A percentile compares a stretch with the other conserved stretches of the same genome.
Conservation (phyloP, 2,329 filamentous ascomycete genomes). For the Cercospora berteroae region DNA sequence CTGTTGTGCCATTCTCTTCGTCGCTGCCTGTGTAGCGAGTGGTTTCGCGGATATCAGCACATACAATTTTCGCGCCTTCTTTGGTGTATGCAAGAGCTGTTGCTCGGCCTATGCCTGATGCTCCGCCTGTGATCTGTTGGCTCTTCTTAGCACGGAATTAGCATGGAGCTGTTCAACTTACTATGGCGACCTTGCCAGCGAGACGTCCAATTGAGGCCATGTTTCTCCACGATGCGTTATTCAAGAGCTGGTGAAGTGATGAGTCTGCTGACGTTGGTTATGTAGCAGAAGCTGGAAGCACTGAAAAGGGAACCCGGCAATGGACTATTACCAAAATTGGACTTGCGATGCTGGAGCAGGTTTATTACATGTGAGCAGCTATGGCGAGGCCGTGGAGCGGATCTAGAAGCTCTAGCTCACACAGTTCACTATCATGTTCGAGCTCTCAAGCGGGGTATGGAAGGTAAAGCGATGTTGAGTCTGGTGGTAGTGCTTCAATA, state of each 20-base stretch:
- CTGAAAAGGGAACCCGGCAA: background rate
- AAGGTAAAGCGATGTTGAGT: background rate
- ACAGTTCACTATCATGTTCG: background rate
- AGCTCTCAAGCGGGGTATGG: background rate
- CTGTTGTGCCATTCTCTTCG: constrained; percentile 32
- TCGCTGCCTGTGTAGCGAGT: constrained; percentile 18
- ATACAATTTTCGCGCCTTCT: constrained; percentile 33
- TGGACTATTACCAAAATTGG: background rate
- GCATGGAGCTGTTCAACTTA: constrained; percentile 1
- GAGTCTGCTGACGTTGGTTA: background rate
- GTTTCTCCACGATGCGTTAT: background rate
- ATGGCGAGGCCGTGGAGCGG: background rate
- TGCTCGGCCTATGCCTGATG: constrained; percentile 32
- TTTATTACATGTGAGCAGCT: background rate
- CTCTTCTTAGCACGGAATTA: background rate
- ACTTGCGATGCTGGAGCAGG: background rate
- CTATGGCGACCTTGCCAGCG: constrained; percentile 32
- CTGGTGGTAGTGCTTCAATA: background rate
- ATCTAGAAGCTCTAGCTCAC: background rate
- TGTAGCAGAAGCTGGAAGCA: background rate
- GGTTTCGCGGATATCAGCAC: constrained; percentile 31
- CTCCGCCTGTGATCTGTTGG: constrained; percentile 30
- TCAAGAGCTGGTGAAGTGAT: background rate
- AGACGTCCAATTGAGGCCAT: constrained; percentile 27
- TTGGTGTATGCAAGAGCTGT: constrained; percentile 29